phyloP scores from a whole-genome alignment of 768 basidiomycete genomes.

The Podaxis rugospora region DNA sequence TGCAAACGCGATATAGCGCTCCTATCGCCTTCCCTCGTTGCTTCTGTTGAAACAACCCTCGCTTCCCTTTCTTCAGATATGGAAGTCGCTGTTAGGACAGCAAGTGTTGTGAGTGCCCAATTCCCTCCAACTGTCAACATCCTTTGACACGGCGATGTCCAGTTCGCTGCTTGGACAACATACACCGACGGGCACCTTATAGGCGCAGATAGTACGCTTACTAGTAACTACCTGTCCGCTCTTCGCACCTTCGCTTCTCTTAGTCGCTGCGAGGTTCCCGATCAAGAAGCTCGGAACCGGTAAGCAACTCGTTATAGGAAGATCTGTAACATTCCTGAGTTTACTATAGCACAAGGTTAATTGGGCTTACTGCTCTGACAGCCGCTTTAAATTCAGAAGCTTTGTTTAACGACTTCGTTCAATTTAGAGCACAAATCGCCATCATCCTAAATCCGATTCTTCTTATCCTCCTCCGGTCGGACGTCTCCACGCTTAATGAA shows the following conservation, averaged over 20 bases:
- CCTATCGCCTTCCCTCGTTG: slow-evolving; percentile 64
- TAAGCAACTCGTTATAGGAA: slow-evolving; percentile 20
- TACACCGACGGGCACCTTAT: slow-evolving; percentile 85
- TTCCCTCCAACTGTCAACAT: not conserved
- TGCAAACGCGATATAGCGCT: slow-evolving; percentile 81
- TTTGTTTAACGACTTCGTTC: slow-evolving; percentile 64
- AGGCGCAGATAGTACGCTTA: slow-evolving; percentile 68
- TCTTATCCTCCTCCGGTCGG: slow-evolving; percentile 58
- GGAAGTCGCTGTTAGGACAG: slow-evolving; percentile 73
- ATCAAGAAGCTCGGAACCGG: slow-evolving; percentile 76
- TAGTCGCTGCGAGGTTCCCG: slow-evolving; percentile 48
- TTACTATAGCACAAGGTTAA: slow-evolving; percentile 64
- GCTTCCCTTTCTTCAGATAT: slow-evolving; percentile 56
- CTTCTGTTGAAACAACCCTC: slow-evolving; percentile 57
- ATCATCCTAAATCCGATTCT: slow-evolving; percentile 71
- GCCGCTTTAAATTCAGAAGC: slow-evolving; percentile 84
- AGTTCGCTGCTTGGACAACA: slow-evolving; percentile 92
- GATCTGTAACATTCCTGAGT: slow-evolving; percentile 5
- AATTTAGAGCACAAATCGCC: slow-evolving; percentile 70
- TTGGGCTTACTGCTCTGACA: slow-evolving; percentile 80
- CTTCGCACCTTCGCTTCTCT: slow-evolving; percentile 62
- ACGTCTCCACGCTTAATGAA: slow-evolving; percentile 53
- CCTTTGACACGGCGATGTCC: not conserved
- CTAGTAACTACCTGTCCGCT: slow-evolving; percentile 64
- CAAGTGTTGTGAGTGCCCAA: slow-evolving; percentile 62